phyloP scores from a whole-genome alignment of 169 alveolate genomes.

The Perkinsus marinus region DNA sequence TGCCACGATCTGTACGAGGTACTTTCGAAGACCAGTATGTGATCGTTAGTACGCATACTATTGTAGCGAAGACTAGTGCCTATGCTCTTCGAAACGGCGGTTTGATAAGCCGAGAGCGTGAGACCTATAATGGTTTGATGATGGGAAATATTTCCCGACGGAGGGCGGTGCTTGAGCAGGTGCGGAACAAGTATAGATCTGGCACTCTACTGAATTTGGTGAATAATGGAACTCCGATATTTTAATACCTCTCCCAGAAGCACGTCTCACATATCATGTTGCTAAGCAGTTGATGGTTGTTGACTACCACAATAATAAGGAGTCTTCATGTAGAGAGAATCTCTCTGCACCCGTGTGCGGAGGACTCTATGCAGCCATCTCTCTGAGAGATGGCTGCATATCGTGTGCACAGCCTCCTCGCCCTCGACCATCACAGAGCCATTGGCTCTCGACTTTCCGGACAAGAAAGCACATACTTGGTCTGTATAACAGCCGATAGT shows the following conservation, averaged over 20 bases:
- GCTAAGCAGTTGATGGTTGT: neutral
- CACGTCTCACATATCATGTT: neutral
- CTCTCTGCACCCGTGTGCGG: too few relatives aligned
- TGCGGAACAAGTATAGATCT: neutral
- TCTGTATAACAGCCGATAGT: neutral
- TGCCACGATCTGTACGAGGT: too few relatives aligned
- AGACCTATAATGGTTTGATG: neutral
- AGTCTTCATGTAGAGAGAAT: neutral
- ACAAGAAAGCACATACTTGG: neutral
- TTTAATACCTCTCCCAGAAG: neutral
- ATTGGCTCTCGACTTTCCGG: neutral
- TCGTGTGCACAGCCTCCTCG: neutral
- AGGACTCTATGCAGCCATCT: too few relatives aligned
- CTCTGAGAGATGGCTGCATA: neutral
- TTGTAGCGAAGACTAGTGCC: neutral
- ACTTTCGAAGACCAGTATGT: too few relatives aligned
- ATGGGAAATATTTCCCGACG: neutral
- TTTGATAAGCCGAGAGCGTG: neutral
- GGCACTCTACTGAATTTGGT: neutral
- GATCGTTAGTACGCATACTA: neutral
- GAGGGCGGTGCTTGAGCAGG: neutral
- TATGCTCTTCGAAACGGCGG: neutral
- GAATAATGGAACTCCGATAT: neutral
- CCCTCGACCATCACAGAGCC: neutral
- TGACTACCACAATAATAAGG: neutral